phyloP scores from a whole-genome alignment of 495 filamentous ascomycete genomes.

The Daldinia caldariorum region DNA sequence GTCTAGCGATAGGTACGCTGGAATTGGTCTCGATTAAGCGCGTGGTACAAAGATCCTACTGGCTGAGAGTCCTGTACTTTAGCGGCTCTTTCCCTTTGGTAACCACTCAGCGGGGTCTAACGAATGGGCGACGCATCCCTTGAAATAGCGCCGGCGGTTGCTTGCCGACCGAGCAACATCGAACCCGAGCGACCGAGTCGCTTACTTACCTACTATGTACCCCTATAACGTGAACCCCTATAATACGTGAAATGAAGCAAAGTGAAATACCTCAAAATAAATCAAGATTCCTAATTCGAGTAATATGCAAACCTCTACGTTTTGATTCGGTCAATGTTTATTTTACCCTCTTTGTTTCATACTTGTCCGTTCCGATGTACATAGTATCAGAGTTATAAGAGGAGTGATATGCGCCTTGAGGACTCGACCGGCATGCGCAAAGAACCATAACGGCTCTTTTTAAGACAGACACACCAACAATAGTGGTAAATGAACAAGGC shows the following conservation, averaged over 20 bases:
- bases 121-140: slow-evolving; percentile 13
- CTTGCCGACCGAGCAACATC: slow-evolving; percentile 6
- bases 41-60: slow-evolving; percentile 44
- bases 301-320: not conserved
- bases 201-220: not conserved
- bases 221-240: not conserved
- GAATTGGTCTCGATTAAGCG: slow-evolving; percentile 43
- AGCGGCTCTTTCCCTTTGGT: slow-evolving; percentile 37
- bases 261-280: not conserved
- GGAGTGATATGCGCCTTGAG: not conserved
- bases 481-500: not conserved
- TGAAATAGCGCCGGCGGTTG: slow-evolving; percentile 31
- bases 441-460: slow-evolving; percentile 1
- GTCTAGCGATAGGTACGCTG: not conserved
- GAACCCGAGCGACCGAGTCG: slow-evolving; percentile 11
- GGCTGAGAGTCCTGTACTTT: slow-evolving; percentile 25
- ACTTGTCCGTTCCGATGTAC: not conserved
- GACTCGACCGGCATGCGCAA: not conserved
- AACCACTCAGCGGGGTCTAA: slow-evolving; percentile 24
- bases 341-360: not conserved
- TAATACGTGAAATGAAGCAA: not conserved
- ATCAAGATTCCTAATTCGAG: not conserved
- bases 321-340: not conserved
- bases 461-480: not conserved
- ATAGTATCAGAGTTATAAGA: not conserved